Conservation (phyloP, 306 rosid genomes). For the Prunus kanzakura region DNA sequence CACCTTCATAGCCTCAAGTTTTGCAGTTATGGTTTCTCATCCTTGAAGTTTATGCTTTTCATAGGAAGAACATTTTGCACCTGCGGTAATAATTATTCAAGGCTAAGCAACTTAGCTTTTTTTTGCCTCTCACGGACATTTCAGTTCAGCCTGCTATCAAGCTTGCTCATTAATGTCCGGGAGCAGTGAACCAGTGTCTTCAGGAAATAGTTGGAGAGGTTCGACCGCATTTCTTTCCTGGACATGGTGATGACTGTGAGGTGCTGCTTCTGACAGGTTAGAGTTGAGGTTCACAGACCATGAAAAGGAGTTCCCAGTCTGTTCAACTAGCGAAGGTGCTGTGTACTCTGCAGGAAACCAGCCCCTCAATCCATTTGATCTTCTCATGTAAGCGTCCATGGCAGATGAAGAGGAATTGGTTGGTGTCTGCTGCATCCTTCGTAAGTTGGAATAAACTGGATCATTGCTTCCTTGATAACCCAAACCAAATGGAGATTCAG, state of each 20-base stretch:
- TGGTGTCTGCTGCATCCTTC: neutral
- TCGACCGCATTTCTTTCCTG: neutral
- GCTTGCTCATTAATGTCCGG: neutral
- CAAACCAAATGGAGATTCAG: neutral
- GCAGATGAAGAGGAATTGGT: neutral
- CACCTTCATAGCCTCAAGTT: neutral
- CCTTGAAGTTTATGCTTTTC: neutral
- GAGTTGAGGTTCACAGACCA: neutral
- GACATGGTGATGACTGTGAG: neutral
- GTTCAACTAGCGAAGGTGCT: neutral
- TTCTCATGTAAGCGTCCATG: neutral
- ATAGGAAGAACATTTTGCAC: neutral
- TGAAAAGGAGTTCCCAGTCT: neutral
- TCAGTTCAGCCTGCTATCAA: neutral
- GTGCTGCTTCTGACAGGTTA: neutral
- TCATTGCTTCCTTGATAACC: neutral
- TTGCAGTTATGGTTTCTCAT: neutral
- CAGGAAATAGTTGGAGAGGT: neutral
- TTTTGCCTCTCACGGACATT: neutral
- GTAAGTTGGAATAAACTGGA: neutral
- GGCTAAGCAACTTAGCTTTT: neutral
- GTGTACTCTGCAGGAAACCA: neutral
- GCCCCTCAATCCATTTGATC: neutral
- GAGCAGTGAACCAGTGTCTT: neutral
- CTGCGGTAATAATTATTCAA: neutral